Conservation (phyloP, 2,329 filamentous ascomycete genomes). For the Colletotrichum karsti region DNA sequence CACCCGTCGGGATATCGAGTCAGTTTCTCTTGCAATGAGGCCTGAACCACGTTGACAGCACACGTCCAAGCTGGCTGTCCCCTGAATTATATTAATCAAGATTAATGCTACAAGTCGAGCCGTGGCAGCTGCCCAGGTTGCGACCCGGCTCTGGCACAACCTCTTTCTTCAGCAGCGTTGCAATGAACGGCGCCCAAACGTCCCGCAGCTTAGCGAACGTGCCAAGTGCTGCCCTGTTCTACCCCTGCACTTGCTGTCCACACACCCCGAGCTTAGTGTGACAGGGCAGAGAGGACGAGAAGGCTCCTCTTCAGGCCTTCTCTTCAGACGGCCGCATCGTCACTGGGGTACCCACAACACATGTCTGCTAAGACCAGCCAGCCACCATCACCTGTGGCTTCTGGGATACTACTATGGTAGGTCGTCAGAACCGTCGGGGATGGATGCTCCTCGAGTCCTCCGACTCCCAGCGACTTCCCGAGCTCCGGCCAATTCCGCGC, state of each 20-base stretch:
- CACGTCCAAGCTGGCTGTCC: background rate
- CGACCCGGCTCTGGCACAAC: conserved; percentile 1
- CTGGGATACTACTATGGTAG: too few species aligned
- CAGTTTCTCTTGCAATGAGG: background rate
- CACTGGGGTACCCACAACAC: background rate
- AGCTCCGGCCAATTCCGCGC: too few species aligned
- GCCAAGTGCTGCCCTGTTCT: conserved; percentile 9
- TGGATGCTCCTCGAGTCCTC: too few species aligned
- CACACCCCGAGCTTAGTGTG: background rate
- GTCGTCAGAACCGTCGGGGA: too few species aligned
- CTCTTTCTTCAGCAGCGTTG: conserved; percentile 20
- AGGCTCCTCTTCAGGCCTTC: too few species aligned
- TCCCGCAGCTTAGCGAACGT: conserved; percentile 4
- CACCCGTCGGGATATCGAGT: conserved; percentile 14
- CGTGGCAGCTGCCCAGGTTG: background rate
- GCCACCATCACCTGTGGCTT: background rate
- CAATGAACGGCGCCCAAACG: conserved; percentile 12
- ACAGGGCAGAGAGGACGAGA: background rate
- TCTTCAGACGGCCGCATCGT: background rate
- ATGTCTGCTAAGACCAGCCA: background rate
- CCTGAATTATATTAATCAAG: conserved; percentile 27
- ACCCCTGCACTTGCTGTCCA: background rate
- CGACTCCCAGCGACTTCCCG: too few species aligned
- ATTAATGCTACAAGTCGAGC: conserved; percentile 12
- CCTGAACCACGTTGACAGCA: background rate